Conservation (phyloP, 768 basidiomycete species). For the Auricularia cornea region DNA sequence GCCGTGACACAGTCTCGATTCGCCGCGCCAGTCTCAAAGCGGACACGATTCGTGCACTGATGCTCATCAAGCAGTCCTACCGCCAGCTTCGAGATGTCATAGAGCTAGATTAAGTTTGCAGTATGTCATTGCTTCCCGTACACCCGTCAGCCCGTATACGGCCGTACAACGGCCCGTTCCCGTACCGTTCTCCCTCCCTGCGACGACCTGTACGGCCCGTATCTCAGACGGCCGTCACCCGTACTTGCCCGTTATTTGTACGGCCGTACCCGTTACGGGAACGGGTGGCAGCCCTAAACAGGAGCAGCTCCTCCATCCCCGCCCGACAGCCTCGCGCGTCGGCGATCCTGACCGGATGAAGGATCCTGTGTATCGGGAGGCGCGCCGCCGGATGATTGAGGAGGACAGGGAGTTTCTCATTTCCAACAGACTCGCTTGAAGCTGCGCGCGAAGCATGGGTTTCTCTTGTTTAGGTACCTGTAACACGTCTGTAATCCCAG, state of each 20-base stretch:
- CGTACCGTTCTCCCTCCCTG: background rate
- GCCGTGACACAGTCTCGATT: slow-evolving; percentile 5
- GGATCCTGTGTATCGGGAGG: too few species aligned
- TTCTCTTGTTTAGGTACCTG: too few species aligned
- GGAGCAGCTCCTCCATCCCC: too few species aligned
- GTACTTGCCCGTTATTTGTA: background rate
- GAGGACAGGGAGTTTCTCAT: too few species aligned
- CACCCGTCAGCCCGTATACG: slow-evolving; percentile 1
- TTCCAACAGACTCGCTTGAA: too few species aligned
- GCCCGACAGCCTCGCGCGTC: too few species aligned
- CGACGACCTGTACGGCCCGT: background rate
- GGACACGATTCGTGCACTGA: slow-evolving; percentile 2
- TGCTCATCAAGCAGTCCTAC: slow-evolving; percentile 2
- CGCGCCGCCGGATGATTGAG: too few species aligned
- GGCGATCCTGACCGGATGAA: too few species aligned
- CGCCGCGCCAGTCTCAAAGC: slow-evolving; percentile 3
- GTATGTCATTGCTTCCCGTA: background rate
- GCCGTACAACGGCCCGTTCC: background rate
- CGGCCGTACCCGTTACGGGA: slow-evolving; percentile 3
- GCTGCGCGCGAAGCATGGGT: too few species aligned
- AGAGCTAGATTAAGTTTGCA: background rate
- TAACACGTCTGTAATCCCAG: too few species aligned
- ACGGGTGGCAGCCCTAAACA: slow-evolving; percentile 7
- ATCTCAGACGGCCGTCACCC: background rate
- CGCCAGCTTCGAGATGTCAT: background rate